Conservation (phyloP, 345 rosid genomes). For the Populus ilicifolia region DNA sequence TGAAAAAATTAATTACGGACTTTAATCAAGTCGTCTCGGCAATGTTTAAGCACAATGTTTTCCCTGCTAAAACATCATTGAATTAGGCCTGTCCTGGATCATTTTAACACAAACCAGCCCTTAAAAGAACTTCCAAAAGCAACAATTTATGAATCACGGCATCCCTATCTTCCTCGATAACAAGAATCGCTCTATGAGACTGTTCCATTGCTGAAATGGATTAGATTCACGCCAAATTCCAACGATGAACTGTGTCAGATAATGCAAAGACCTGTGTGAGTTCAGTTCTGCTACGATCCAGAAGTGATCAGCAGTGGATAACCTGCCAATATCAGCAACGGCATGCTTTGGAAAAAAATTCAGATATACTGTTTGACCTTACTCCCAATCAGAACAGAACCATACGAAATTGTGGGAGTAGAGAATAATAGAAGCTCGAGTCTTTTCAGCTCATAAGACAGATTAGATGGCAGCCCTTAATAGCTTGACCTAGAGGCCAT, state of each 20-base stretch:
- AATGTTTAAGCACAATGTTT: too few species aligned
- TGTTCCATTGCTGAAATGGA: background rate
- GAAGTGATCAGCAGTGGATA: background rate
- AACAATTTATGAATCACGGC: background rate
- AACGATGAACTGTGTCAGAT: background rate
- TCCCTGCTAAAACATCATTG: too few species aligned
- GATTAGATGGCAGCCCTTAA: background rate
- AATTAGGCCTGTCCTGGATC: too few species aligned
- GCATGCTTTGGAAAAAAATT: too few species aligned
- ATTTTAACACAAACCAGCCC: too few species aligned
- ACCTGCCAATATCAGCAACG: too few species aligned
- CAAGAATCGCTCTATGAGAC: background rate
- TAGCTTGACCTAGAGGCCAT: background rate
- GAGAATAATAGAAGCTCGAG: background rate
- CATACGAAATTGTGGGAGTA: background rate
- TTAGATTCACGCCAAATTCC: background rate
- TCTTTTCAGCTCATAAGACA: background rate
- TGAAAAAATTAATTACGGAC: too few species aligned
- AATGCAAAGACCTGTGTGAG: background rate
- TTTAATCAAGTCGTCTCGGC: too few species aligned
- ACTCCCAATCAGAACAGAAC: too few species aligned
- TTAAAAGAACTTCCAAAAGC: background rate
- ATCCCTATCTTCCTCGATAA: background rate
- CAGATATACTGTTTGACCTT: too few species aligned
- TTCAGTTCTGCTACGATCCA: background rate